phyloP scores from a whole-genome alignment of 169 alveolate species.

The Eimeria praecox region DNA sequence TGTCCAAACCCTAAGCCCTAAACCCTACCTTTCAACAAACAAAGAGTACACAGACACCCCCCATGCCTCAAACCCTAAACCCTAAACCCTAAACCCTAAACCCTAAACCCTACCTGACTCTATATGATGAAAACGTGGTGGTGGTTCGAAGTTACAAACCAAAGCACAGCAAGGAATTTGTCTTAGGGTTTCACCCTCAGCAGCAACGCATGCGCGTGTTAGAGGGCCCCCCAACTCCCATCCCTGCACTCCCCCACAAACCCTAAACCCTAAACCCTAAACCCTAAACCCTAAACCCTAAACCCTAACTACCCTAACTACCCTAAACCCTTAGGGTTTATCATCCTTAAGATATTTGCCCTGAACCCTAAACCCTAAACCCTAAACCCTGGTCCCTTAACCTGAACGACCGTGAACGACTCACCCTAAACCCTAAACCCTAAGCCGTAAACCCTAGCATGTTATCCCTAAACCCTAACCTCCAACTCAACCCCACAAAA shows the following conservation, averaged over 20 bases:
- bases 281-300: conserved; percentile 4
- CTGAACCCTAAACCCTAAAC: neutral
- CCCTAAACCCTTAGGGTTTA: neutral
- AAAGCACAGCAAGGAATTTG: conserved; percentile 42
- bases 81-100: conserved; percentile 49
- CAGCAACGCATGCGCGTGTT: conserved; percentile 31
- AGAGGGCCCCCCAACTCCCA: conserved; percentile 25
- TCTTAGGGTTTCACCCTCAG: neutral
- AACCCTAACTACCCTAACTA: neutral
- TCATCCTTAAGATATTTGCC: too few relatives aligned
- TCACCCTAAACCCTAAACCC: conserved; percentile 2
- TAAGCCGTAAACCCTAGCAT: neutral
- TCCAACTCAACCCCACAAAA: neutral
- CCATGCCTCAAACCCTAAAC: neutral
- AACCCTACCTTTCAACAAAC: neutral
- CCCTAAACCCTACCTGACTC: conserved; percentile 1
- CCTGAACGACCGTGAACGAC: too few relatives aligned
- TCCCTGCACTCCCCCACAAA: conserved; percentile 40
- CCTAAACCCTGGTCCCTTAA: neutral
- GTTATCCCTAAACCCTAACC: neutral
- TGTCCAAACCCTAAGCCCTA: conserved; percentile 14
- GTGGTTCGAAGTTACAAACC: conserved; percentile 42
- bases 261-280: conserved; percentile 24
- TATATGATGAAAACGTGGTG: neutral
- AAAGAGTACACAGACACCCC: too few relatives aligned